phyloP scores from a whole-genome alignment of 2,329 filamentous ascomycete genomes.

The Malbranchea zuffiana region DNA sequence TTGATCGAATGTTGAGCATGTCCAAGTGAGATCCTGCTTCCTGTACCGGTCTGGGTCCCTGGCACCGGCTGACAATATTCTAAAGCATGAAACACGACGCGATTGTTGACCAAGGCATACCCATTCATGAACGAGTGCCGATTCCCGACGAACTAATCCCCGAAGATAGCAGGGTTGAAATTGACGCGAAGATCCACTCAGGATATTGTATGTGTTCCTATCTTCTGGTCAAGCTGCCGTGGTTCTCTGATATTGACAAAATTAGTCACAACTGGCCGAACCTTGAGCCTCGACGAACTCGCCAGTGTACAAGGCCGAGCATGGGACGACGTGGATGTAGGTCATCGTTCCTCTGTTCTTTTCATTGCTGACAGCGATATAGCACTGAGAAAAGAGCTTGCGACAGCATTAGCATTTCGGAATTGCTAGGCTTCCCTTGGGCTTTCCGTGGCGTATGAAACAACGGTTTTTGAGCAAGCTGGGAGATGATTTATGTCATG shows the following conservation, averaged over 20 bases:
- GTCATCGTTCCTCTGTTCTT: slow-evolving; percentile 1
- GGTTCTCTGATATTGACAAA: slow-evolving; percentile 28
- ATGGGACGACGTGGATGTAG: slow-evolving; percentile 54
- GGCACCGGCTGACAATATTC: slow-evolving; percentile 1
- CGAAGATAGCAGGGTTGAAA: slow-evolving; percentile 91
- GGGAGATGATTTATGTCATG: too few species aligned
- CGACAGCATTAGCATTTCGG: too few species aligned
- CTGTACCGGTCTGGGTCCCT: neutral
- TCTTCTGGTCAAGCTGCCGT: slow-evolving; percentile 67
- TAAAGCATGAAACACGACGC: slow-evolving; percentile 41
- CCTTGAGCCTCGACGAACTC: slow-evolving; percentile 73
- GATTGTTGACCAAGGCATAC: slow-evolving; percentile 44
- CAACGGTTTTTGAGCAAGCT: too few species aligned
- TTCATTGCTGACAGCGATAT: neutral
- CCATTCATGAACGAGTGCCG: slow-evolving; percentile 79
- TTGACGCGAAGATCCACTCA: slow-evolving; percentile 95
- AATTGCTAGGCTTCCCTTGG: too few species aligned
- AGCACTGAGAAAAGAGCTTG: slow-evolving; percentile 6
- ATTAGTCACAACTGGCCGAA: slow-evolving; percentile 71
- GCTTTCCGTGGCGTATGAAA: too few species aligned
- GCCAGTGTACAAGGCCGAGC: slow-evolving; percentile 71
- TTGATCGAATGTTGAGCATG: slow-evolving; percentile 97
- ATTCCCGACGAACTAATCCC: slow-evolving; percentile 92
- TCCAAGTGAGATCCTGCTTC: slow-evolving; percentile 54
- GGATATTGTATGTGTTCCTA: slow-evolving; percentile 43